Base-by-base conservation (phyloP, 2,329 filamentous ascomycete species). In the Fusarium brevicatenulatum region DNA sequence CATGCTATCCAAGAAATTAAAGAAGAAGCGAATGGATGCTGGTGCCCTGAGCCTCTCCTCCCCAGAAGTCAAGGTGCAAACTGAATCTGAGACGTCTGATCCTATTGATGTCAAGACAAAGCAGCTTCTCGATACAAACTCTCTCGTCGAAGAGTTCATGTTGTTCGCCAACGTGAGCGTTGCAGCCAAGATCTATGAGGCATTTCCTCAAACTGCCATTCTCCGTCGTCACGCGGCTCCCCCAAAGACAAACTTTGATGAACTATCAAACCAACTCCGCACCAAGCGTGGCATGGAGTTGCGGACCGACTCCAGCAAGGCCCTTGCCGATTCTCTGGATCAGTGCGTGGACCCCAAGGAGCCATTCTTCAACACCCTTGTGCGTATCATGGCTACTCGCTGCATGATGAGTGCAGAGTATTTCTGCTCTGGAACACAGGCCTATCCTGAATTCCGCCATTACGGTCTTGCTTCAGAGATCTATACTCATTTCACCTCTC, bases 401-500 rank as follows among this genome's bases (percentile, higher is more conserved):
- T 99, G 96, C 88, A 99, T 99, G 96, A 97, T 97, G 87, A 96
- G 94, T 60, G 96, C 96, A 70, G 96, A 99, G 83, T 99, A 99
- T 84, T 99, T 99, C 84, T 96, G 93, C 84, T 93, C 95, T 0
- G 96, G 96, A 68, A 95, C 95, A 11, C 95, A 98, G 81, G 91
- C 95, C 0, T 95, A 96, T 81, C 92, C 94, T 1, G 96, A 98
- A 81, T 99, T 97, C 88, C 91, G 94, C 58, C 97, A 99, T 84
- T 99, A 99, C 82, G 96, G 96, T 75, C 91, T 99, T 40, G 97
- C 97, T 1, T 95, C 93, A 7, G 93, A 97, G 78, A 99, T 99
- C 81, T 99, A 99, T 85, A 99, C 96, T 5, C 96, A 99, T 82
- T 99, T 99, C 84, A 99, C 96, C 1, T 97, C 93, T 7, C 97